Base-by-base conservation (phyloP, 768 basidiomycete genomes). In the Phallus indusiatus region DNA sequence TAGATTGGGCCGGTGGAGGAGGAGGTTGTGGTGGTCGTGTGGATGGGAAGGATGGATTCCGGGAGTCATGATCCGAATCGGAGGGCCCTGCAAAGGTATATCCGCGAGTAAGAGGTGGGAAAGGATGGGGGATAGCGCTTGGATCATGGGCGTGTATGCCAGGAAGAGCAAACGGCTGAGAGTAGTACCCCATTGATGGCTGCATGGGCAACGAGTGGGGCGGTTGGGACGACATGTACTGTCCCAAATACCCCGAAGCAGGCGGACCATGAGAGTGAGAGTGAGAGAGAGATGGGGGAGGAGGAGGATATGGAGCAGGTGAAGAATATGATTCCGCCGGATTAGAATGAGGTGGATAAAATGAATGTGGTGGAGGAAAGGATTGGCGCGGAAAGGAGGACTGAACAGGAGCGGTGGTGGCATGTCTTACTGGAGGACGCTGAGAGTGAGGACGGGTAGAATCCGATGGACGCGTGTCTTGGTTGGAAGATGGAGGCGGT, bases 1-100 rank as follows among this genome's bases (percentile, higher is more conserved):
- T 28, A 28, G 28, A 28, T 20, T 75, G 1, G 63, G 66, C 1
- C 73, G 36, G 62, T 75, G 74, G 18, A 66, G 63, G 53, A 69
- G 62, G 2, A 68, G 60, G 62, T 73, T 73, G 71, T 1, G 64
- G 64, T 22, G 68, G 74, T 66, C 75, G 77, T 36, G 73, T 53
- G 47, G 74, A 70, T 1, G 73, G 67, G 6, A 69, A 62, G 0
- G 72, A 69, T 52, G 73, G n/a, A 42, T 55, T 46, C 75, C 0
- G 55, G 47, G 54, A 37, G 21, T 28, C 54, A 16, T 21, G 24
- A 11, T 60, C 53, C 21, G 49, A 37, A 20, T 35, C 21, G 12
- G 24, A 47, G 28, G 47, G 21, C 5, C 1, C 24, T n/a, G 42
- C 33, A 36, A 11, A 50, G 10, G 17, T 36, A 17, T 35, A 49